Base-by-base conservation (phyloP, 208 protist species). In the Wallacemonas sp. region DNA sequence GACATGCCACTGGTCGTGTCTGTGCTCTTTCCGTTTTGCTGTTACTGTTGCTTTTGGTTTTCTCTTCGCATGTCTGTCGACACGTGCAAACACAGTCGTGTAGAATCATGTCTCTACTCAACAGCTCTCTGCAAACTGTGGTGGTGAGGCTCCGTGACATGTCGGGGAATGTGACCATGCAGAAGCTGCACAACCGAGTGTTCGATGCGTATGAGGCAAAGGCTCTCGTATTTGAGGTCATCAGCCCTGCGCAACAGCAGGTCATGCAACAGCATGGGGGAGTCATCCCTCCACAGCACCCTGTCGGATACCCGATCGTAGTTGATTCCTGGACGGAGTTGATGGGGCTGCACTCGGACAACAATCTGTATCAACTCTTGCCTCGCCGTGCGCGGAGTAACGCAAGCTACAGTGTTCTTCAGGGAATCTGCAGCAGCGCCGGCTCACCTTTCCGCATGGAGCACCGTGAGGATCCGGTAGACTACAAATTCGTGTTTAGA, bases 171-270 rank as follows among this genome's bases (percentile, higher is more conserved):
- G 86, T 96, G 26, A 89, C 84, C 12, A 79, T 86, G 63, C 90
- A 96, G 49, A 96, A 96, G 55, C 82, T 96, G 47, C 90, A 96
- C 72, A 96, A 89, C 62, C 82, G 90, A 31, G 84, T 96, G 5
- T 96, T 96, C 69, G 90, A 96, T 60, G 90, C 90, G 0, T 96
- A 96, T 59, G 90, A 96, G 62, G 90, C 90, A 0, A 96, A 96
- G 72, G 79, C 86, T 12, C 83, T 96, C 28, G 90, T 93, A 17
- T 94, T 96, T 64, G 86, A 96, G 53, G 85, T 75, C 24, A 90
- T 96, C 34, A 80, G 77, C 21, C 79, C 80, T 2, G 80, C 88
- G 39, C 90, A 96, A 55, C 85, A 91, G 33, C 56, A 54, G 0
- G 84, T 90, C 8, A 94, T 96, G 90, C 45, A 34, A 51, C 82